phyloP scores from a whole-genome alignment of 2,329 filamentous ascomycete genomes.

The Calonectria pteridis region DNA sequence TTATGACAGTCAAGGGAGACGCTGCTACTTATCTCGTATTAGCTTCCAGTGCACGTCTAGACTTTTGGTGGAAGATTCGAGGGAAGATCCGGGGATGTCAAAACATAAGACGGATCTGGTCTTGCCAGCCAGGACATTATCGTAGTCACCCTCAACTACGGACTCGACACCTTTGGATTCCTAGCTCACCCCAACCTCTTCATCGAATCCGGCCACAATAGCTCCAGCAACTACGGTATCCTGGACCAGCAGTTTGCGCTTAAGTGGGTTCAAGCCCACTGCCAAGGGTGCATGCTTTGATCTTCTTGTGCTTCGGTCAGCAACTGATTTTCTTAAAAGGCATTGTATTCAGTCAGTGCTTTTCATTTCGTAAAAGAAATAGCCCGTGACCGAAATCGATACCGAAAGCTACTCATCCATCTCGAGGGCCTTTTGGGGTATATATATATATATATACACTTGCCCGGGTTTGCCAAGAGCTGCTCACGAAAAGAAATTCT shows the following conservation, averaged over 20 bases:
- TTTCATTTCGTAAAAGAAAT: not conserved
- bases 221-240: slow-evolving; percentile 6
- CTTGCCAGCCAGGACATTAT: slow-evolving; percentile 10
- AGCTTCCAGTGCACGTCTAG: slow-evolving; percentile 10
- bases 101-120: slow-evolving; percentile 11
- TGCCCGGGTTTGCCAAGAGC: too few species aligned
- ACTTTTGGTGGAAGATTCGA: slow-evolving; percentile 21
- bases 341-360: not conserved
- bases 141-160: slow-evolving; percentile 16
- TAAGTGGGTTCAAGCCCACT: slow-evolving; percentile 8
- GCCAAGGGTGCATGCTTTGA: not conserved
- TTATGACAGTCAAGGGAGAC: not conserved
- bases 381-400: not conserved
- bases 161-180: slow-evolving; percentile 12
- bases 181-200: slow-evolving; percentile 9
- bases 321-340: not conserved
- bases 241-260: slow-evolving; percentile 18
- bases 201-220: not conserved
- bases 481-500: too few species aligned
- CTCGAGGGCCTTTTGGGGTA: not conserved
- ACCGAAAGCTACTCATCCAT: not conserved
- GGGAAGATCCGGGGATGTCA: slow-evolving; percentile 12
- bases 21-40: not conserved
- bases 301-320: not conserved
- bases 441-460: not conserved